phyloP scores from a whole-genome alignment of 352 stramenopile genomes.

The Pilasporangium apinafurcum region DNA sequence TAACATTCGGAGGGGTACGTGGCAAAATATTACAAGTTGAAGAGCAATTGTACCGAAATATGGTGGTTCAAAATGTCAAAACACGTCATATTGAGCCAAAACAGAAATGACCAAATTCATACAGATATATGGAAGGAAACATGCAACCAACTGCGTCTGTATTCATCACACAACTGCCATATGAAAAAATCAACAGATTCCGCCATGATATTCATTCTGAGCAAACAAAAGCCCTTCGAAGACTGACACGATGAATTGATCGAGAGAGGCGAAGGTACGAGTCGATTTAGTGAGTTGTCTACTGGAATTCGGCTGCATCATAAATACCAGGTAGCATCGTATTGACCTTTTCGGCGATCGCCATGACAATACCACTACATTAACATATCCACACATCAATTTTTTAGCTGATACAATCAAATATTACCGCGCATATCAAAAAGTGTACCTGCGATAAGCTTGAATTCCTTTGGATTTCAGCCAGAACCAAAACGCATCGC shows the following conservation, averaged over 20 bases:
- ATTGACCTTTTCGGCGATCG: constrained; percentile 96
- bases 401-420: constrained; percentile 2
- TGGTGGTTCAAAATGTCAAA: too few species aligned
- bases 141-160: too few species aligned
- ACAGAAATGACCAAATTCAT: too few species aligned
- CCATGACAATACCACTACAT: constrained; percentile 93
- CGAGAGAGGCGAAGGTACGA: too few species aligned
- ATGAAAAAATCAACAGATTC: too few species aligned
- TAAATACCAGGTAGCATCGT: constrained; percentile 96
- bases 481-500: constrained; percentile 96
- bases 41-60: constrained; percentile 6
- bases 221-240: too few species aligned
- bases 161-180: too few species aligned
- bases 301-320: constrained; percentile 92
- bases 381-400: not conserved
- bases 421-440: not conserved
- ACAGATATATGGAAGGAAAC: too few species aligned
- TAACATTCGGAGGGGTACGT: too few species aligned
- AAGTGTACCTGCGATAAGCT: constrained; percentile 82
- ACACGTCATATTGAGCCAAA: too few species aligned
- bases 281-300: constrained; percentile 22
- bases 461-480: constrained; percentile 94
- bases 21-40: constrained; percentile 9
- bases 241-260: too few species aligned
- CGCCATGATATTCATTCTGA: too few species aligned